phyloP scores from a whole-genome alignment of 2,329 filamentous ascomycete genomes.

The Penicillium decumbens region DNA sequence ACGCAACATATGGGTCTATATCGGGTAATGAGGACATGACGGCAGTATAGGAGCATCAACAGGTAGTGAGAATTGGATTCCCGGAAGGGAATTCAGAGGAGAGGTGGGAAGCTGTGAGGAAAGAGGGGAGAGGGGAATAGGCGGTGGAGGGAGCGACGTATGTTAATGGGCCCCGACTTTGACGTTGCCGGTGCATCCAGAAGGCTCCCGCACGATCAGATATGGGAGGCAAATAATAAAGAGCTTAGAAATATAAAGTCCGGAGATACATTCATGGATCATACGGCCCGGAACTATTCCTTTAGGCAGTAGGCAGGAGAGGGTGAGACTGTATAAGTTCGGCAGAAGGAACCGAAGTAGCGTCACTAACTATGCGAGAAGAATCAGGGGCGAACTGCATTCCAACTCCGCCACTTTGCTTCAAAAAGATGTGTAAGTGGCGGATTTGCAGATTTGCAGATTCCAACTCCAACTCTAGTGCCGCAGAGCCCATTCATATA shows the following conservation, averaged over 20 bases:
- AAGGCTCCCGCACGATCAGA: constrained; percentile 12
- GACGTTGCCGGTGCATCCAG: constrained; percentile 16
- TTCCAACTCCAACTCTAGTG: neutral
- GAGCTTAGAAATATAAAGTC: neutral
- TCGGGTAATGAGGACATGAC: constrained; percentile 30
- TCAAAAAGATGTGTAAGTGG: neutral
- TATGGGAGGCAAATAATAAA: neutral
- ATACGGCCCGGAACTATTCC: neutral
- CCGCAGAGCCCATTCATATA: neutral
- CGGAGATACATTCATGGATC: neutral
- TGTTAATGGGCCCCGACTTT: constrained; percentile 9
- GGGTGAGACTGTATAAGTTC: neutral
- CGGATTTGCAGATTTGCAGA: neutral
- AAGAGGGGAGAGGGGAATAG: constrained; percentile 15
- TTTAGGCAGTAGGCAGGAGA: neutral
- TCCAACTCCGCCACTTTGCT: neutral
- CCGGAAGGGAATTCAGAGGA: constrained; percentile 15
- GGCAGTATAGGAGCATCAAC: constrained; percentile 6
- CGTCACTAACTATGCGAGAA: neutral
- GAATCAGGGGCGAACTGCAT: neutral
- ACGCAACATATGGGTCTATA: constrained; percentile 71
- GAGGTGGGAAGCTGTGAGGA: constrained; percentile 1
- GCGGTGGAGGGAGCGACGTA: constrained; percentile 20
- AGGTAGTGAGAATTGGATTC: constrained; percentile 2
- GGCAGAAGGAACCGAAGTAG: neutral